These are phyloP conservation scores for Mikania micrantha DNA, from an alignment of 129 eudicot species.

Conservation along the genomic window DNA sequence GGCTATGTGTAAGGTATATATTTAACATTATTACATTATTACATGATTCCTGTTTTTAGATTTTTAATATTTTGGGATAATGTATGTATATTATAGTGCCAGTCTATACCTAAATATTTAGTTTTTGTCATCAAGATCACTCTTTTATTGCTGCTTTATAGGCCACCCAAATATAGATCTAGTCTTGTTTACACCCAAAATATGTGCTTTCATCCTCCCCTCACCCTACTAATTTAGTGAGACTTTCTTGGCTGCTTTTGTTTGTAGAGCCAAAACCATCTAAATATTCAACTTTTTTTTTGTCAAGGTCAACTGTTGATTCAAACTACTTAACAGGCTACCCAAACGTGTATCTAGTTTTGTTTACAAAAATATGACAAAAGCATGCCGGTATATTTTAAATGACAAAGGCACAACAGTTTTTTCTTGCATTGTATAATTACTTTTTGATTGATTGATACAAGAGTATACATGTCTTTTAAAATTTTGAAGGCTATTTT, in stretches of 20 bases:
- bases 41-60: background rate
- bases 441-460: background rate
- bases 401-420: background rate
- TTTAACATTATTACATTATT: background rate
- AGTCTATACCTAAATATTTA: no score
- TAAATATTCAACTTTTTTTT: background rate
- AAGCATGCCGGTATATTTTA: background rate
- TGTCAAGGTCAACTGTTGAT: background rate
- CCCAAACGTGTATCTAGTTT: background rate
- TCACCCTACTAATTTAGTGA: no score
- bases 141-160: no score
- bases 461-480: background rate
- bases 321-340: background rate
- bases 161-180: no score
- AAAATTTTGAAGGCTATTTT: background rate
- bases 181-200: no score
- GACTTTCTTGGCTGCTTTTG: no score
- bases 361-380: background rate
- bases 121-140: no score
- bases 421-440: background rate
- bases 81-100: no score
- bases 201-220: no score
- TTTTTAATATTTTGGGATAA: background rate
- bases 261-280: no score
- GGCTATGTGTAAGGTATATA: constrained; percentile 70